Percentiles rank a stretch among this genome's conserved stretches.
These are phyloP conservation scores for Nelumbo lutea DNA, from an alignment of 164 flowering plant species.

Conservation along the genomic window DNA sequence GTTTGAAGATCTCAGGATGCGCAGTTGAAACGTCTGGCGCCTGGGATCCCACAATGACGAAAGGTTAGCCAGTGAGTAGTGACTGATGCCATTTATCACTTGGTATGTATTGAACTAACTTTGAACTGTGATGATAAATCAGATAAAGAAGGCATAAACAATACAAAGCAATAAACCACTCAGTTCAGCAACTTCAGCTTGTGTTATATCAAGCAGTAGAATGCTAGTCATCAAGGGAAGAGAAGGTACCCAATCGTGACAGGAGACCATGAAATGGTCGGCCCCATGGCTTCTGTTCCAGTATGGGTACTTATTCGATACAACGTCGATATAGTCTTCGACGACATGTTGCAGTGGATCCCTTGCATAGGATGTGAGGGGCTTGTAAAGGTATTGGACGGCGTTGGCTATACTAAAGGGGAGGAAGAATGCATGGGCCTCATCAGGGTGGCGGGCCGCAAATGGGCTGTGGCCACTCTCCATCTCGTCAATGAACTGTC, in stretches of 20 bases:
- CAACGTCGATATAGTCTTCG: constrained; percentile 29
- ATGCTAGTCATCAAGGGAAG: background rate
- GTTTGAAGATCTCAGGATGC: constrained; percentile 22
- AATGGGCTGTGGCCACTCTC: constrained; percentile 23
- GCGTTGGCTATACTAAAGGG: constrained; percentile 38
- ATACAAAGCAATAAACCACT: background rate
- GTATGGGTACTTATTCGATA: constrained; percentile 15
- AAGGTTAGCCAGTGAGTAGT: background rate
- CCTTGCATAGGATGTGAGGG: constrained; percentile 29
- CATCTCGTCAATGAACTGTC: constrained; percentile 43
- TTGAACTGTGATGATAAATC: too few species aligned
- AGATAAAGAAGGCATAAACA: background rate
- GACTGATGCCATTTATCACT: too few species aligned
- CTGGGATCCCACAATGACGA: constrained; percentile 11
- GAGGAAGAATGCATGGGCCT: constrained; percentile 38
- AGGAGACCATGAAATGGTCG: constrained; percentile 21
- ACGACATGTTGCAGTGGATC: constrained; percentile 31
- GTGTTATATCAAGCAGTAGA: too few species aligned
- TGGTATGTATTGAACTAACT: background rate
- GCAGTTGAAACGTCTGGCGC: constrained; percentile 23
- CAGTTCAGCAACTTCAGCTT: background rate
- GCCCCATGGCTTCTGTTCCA: constrained; percentile 20
- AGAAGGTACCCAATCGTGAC: constrained; percentile 21
- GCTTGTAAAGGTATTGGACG: constrained; percentile 30
- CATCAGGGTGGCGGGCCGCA: constrained; percentile 27